A percentile compares a stretch with the other conserved stretches of the same genome.
Conservation (phyloP, 176 grass and related monocot genomes). For the maize (Zea mays) region Zm-B73-REFERENCE-NAM-5.0 NC_050099.1:163284001-163284500, state of each 20-base stretch:
- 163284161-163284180: conserved; percentile 31
- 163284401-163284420: background rate
- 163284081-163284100: conserved; percentile 40
- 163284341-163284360: conserved; percentile 23
- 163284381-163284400: background rate
- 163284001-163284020: conserved; percentile 54
- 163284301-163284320: conserved; percentile 10
- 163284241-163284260: conserved; percentile 30
- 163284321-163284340: conserved; percentile 32
- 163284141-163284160: conserved; percentile 24
- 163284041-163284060: conserved; percentile 42
- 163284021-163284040: conserved; percentile 54
- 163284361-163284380: conserved; percentile 13
- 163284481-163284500: conserved; percentile 17
- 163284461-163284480: background rate
- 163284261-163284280: conserved; percentile 22
- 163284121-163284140: conserved; percentile 36
- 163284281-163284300: conserved; percentile 34
- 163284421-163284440: background rate
- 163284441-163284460: background rate
- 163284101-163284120: conserved; percentile 43
- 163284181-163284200: conserved; percentile 15
- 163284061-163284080: conserved; percentile 39
- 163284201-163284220: conserved; percentile 42
- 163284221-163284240: conserved; percentile 42